Conservation (phyloP, 768 basidiomycete species). For the Suillus subalutaceus region DNA sequence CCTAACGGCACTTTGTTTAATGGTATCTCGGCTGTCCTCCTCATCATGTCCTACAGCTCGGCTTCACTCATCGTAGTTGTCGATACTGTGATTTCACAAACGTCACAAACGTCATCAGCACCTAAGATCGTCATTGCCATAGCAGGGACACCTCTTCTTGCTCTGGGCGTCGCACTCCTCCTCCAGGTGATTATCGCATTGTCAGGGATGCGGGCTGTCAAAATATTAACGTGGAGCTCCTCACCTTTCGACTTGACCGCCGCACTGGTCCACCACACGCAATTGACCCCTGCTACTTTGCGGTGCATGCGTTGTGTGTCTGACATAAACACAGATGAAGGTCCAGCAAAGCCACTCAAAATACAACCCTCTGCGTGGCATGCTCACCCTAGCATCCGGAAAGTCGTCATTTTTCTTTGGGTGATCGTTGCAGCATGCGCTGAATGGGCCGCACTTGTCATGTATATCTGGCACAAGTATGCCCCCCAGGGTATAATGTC, state of each 20-base stretch:
- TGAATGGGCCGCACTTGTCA: constrained; percentile 25
- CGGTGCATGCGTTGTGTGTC: constrained; percentile 32
- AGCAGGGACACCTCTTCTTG: constrained; percentile 28
- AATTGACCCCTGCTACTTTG: constrained; percentile 21
- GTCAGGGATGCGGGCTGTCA: constrained; percentile 21
- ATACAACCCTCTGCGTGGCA: constrained; percentile 33
- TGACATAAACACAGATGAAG: constrained; percentile 6
- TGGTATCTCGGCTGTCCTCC: constrained; percentile 27
- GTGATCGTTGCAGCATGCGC: constrained; percentile 23
- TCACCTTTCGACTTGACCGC: constrained; percentile 35
- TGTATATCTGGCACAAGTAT: not conserved
- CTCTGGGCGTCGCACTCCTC: constrained; percentile 28
- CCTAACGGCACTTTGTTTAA: constrained; percentile 29
- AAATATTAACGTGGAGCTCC: constrained; percentile 36
- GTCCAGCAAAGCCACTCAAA: constrained; percentile 18
- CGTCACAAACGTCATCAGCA: not conserved
- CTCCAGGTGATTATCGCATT: constrained; percentile 30
- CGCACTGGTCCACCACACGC: constrained; percentile 31
- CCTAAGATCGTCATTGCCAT: constrained; percentile 22
- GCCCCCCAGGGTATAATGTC: not conserved
- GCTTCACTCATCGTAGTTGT: constrained; percentile 27
- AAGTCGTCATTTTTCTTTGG: constrained; percentile 27
- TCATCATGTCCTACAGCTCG: constrained; percentile 33
- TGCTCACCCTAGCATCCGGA: constrained; percentile 27
- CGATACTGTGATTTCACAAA: not conserved